Base-by-base conservation (phyloP, 2,329 filamentous ascomycete genomes). In the Aspergillus nomiae region DNA sequence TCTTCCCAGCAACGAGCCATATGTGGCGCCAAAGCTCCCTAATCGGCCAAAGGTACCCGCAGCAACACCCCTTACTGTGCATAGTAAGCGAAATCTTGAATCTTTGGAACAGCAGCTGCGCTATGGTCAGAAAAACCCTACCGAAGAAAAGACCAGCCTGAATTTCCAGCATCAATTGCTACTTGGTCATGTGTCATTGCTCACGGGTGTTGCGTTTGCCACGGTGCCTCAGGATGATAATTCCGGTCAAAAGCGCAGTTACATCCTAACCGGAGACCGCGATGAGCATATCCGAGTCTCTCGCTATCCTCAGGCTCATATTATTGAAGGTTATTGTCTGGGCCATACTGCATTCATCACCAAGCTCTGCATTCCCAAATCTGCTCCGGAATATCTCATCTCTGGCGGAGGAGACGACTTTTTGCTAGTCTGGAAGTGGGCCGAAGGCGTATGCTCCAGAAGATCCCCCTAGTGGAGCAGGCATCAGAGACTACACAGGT, bases 151-250 rank as follows among this genome's bases (percentile, higher is more conserved):
- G 41, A 83, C 83, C 59, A 81, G 82, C 19, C 77, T 81, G 2
- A 75, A 82, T 30, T 96, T 96, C 74, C 89, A 92, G 70, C 87
- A 92, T 69, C 86, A 89, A 43, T 83, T 97, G 0, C 82, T 97
- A 9, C 87, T 99, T 0, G 95, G 95, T 14, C 95, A 99, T 78
- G 95, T 99, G 16, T 97, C 94, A 0, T 91, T 98, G 87, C 86
- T 99, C 56, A 97, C 94, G 1, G 89, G 92, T 71, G 76, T 97
- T 58, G 77, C 83, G 2, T 82, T 87, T 48, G 84, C 83, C 7
- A 80, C 79, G n/a, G 73, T 82, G 72, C 74, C 82, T 67, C 65
- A 80, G 69, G 63, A 76, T 34, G 43, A 51, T 69, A 28, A 86
- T 0, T 82, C 80, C 7, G 83, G 76, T 21, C 76, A 77, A 43